These are phyloP conservation scores for Pseudopediastrum boryanum DNA, from an alignment of 139 green algal genomes.

Conservation along the genomic window DNA sequence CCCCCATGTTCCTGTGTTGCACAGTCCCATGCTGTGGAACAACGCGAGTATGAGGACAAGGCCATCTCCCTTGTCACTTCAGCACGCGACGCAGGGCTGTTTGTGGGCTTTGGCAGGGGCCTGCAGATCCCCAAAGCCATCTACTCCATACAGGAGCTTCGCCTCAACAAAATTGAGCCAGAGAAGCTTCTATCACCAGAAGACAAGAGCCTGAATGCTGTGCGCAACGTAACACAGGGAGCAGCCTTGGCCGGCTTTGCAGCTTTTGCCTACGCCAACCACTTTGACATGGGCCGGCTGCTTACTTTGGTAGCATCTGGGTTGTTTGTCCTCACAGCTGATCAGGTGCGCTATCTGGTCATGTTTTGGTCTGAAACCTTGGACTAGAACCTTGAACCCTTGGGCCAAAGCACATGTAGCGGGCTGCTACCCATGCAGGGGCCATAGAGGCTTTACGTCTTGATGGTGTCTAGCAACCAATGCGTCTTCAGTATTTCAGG, in stretches of 20 bases:
- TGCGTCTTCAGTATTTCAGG: too few relatives aligned
- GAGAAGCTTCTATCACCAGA: conserved; percentile 76
- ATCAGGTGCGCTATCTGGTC: background rate
- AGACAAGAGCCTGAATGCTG: conserved; percentile 75
- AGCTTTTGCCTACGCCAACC: conserved; percentile 40
- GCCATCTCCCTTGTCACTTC: too few relatives aligned
- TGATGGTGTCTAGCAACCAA: too few relatives aligned
- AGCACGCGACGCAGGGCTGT: background rate
- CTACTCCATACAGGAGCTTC: conserved; percentile 87
- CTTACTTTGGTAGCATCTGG: background rate
- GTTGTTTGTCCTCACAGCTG: too few relatives aligned
- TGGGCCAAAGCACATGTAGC: too few relatives aligned
- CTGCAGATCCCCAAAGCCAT: conserved; percentile 71
- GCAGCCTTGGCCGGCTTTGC: conserved; percentile 63
- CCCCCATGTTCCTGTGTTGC: too few relatives aligned
- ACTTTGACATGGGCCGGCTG: conserved; percentile 26
- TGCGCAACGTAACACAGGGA: conserved; percentile 60
- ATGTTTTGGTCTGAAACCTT: background rate
- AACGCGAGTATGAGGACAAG: too few relatives aligned
- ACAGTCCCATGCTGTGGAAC: too few relatives aligned
- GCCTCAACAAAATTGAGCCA: conserved; percentile 89
- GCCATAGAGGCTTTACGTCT: too few relatives aligned
- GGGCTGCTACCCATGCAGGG: too few relatives aligned
- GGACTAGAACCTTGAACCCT: too few relatives aligned
- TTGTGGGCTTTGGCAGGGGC: conserved; percentile 23